phyloP scores from a whole-genome alignment of 2,329 filamentous ascomycete species.

The Arthroderma uncinatum region DNA sequence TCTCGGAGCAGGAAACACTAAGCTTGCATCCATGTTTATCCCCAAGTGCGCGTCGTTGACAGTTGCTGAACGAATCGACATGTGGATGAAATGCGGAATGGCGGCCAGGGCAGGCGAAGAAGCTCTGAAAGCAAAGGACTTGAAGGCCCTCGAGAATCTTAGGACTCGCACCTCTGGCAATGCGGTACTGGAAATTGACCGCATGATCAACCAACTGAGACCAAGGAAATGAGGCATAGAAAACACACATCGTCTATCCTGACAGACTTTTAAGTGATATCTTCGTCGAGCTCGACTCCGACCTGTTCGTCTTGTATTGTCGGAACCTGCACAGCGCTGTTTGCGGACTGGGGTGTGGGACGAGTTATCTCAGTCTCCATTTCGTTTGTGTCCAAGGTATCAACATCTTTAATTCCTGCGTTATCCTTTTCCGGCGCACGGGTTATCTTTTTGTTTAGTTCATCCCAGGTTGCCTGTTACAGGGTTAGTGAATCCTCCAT shows the following conservation, averaged over 20 bases:
- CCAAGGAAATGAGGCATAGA: conserved; percentile 31
- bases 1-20: conserved; percentile 77
- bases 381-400: conserved; percentile 11
- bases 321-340: neutral
- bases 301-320: conserved; percentile 19
- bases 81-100: conserved; percentile 96
- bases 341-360: conserved; percentile 15
- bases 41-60: conserved; percentile 70
- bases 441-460: conserved; percentile 11
- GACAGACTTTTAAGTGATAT: conserved; percentile 31
- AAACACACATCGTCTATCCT: conserved; percentile 6
- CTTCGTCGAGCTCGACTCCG: conserved; percentile 30
- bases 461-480: conserved; percentile 15
- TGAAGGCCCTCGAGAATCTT: conserved; percentile 61
- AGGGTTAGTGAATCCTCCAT: conserved; percentile 11
- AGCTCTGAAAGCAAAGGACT: conserved; percentile 70
- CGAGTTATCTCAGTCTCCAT: conserved; percentile 6
- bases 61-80: conserved; percentile 60
- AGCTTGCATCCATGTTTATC: conserved; percentile 71
- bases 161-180: conserved; percentile 61
- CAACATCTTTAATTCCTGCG: conserved; percentile 6
- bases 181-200: conserved; percentile 69
- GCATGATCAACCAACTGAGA: conserved; percentile 50
- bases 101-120: conserved; percentile 82
- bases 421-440: conserved; percentile 7